Base-by-base conservation (phyloP, 1,284 basidiomycete genomes). In the Anthracocystis walkeri region DNA sequence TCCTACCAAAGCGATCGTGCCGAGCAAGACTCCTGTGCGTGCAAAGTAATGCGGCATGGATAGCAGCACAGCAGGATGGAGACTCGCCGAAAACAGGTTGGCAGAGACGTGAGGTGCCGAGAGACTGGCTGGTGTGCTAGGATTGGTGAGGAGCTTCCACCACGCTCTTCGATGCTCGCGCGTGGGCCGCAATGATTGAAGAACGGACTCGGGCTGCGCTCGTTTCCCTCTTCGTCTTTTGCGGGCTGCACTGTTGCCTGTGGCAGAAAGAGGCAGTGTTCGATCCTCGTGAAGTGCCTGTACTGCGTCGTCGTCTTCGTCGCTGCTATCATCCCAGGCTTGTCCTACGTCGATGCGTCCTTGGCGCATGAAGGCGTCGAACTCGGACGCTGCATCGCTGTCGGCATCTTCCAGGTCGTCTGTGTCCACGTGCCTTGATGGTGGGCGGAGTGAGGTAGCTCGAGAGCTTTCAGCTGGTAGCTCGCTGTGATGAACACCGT, bases 21-120 rank as follows among this genome's bases (percentile, higher is more conserved):
- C 82, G 3, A 77, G 49, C 27, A 65, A 12, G 1, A 77, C 61
- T 4, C 77, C 82, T 4, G 82, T 78, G 16, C 78, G 68, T 25
- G 66, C 65, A 74, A 83, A 83, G 70, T 79, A 84, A 25, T 78
- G 75, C 3, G 83, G 83, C 79, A 82, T 81, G 21, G 76, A 77
- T 14, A 84, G 77, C 57, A 84, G 70, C 12, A 83, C 82, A 8
- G 78, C 81, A 0, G 83, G 82, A 55, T 83, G 81, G 7, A 83
- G 64, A 21, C 76, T 78, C 1, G 82, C 79, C 7, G 81, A 75
- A 49, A 83, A 82, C 31, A 84, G 61, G 45, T 84, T 84, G 60
- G 79, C 70, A 7, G 79, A 75, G 21, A 84, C 83, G 51, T 82
- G 78, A 3, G 77, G 76, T 3, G 70, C 70, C 4, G 81, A 80